Percentiles rank a stretch among this genome's conserved stretches.
These are phyloP conservation scores for Fusarium sp. DNA, from an alignment of 2,329 filamentous ascomycete species.

Conservation along the genomic window DNA sequence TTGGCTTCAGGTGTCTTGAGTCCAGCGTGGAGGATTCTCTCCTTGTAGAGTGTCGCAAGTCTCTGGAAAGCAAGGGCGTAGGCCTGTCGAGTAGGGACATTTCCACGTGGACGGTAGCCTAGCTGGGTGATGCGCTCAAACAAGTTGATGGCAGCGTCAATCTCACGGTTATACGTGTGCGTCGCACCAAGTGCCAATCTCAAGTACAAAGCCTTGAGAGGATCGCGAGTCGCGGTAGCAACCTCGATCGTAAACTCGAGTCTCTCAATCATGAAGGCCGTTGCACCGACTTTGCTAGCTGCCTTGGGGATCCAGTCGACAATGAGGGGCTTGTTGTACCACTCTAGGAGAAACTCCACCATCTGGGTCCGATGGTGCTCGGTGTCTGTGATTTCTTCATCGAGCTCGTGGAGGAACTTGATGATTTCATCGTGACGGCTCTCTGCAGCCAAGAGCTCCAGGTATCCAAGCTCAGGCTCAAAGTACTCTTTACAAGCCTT, in stretches of 20 bases:
- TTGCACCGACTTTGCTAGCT: slow-evolving; percentile 49
- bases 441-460: slow-evolving; percentile 52
- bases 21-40: slow-evolving; percentile 46
- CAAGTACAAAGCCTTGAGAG: slow-evolving; percentile 52
- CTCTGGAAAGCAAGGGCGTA: slow-evolving; percentile 56
- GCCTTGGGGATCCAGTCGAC: slow-evolving; percentile 57
- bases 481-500: slow-evolving; percentile 50
- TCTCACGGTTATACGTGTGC: slow-evolving; percentile 50
- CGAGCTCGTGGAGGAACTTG: slow-evolving; percentile 49
- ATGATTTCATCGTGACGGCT: slow-evolving; percentile 52
- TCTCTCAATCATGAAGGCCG: slow-evolving; percentile 45
- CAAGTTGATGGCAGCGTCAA: slow-evolving; percentile 49
- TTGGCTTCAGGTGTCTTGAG: slow-evolving; percentile 42
- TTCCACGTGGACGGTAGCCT: slow-evolving; percentile 54
- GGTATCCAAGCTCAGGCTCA: slow-evolving; percentile 52
- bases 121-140: slow-evolving; percentile 52
- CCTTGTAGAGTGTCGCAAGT: slow-evolving; percentile 53
- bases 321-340: slow-evolving; percentile 48
- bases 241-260: slow-evolving; percentile 48
- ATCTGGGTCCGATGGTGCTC: slow-evolving; percentile 45
- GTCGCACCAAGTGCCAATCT: slow-evolving; percentile 52
- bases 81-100: slow-evolving; percentile 52
- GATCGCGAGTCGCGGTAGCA: slow-evolving; percentile 50
- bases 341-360: slow-evolving; percentile 51
- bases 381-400: slow-evolving; percentile 39